Conservation (phyloP, 768 basidiomycete species). For the Tricholoma sp. region DNA sequence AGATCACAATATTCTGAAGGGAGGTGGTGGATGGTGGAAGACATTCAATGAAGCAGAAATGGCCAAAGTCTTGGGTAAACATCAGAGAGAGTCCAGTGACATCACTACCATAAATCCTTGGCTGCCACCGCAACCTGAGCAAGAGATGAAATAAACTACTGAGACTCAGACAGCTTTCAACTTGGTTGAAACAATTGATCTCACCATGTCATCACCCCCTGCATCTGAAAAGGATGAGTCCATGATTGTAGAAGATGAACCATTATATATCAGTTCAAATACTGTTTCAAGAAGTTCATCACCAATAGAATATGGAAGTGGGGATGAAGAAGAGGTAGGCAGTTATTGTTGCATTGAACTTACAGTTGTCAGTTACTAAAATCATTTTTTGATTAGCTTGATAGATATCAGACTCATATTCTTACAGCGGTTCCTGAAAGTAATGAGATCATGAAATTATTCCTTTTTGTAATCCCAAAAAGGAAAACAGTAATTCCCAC, state of each 20-base stretch:
- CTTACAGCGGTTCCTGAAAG: too few species aligned
- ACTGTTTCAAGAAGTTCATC: too few species aligned
- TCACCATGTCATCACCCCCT: slow-evolving; percentile 3
- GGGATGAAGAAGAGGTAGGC: slow-evolving; percentile 12
- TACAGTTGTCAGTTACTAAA: not conserved
- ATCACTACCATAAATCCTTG: slow-evolving; percentile 3
- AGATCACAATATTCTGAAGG: not conserved
- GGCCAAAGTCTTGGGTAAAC: slow-evolving; percentile 5
- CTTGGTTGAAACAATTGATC: slow-evolving; percentile 5
- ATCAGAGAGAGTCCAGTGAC: not conserved
- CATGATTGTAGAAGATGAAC: not conserved
- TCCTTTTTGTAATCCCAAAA: too few species aligned
- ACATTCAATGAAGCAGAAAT: not conserved
- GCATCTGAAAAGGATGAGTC: not conserved
- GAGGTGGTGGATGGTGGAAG: slow-evolving; percentile 4
- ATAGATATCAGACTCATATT: too few species aligned
- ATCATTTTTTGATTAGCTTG: slow-evolving; percentile 3
- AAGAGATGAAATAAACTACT: slow-evolving; percentile 1
- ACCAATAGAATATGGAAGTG: slow-evolving; percentile 7
- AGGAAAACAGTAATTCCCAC: too few species aligned
- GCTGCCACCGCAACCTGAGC: not conserved
- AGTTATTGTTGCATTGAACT: not conserved
- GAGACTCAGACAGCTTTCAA: not conserved
- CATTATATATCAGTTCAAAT: not conserved
- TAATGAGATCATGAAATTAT: too few species aligned